Evolutionary conservation across 768 basidiomycete genomes (phyloP).

Genomic region (Podaxis sp.): DNA sequence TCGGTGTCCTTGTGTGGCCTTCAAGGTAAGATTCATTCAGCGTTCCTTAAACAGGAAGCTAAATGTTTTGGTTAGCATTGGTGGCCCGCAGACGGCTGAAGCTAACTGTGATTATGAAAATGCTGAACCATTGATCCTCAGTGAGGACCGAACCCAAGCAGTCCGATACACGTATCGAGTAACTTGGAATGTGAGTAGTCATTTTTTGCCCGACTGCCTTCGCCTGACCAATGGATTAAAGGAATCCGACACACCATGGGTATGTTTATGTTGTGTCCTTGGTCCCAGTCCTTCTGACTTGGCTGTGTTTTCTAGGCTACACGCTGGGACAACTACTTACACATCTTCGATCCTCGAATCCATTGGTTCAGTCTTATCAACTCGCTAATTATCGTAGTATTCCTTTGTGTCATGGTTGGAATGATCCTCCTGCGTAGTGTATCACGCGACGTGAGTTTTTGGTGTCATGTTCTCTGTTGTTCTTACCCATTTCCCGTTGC

Average conservation of each 20-base stretch:
- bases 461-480: conserved; percentile 17
- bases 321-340: conserved; percentile 95
- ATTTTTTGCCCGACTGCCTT: background rate
- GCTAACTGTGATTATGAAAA: conserved; percentile 51
- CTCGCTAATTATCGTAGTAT: conserved; percentile 85
- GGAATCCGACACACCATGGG: conserved; percentile 88
- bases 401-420: conserved; percentile 91
- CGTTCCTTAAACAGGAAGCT: background rate
- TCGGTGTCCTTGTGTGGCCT: conserved; percentile 88
- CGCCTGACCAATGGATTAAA: conserved; percentile 25
- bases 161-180: conserved; percentile 88
- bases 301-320: conserved; percentile 59
- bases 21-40: conserved; percentile 31
- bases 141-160: conserved; percentile 55
- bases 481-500: conserved; percentile 8
- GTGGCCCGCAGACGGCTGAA: conserved; percentile 50
- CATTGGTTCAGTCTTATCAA: conserved; percentile 97
- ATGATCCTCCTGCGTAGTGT: conserved; percentile 88
- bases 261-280: conserved; percentile 23
- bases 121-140: conserved; percentile 51
- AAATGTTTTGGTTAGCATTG: conserved; percentile 45
- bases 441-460: conserved; percentile 71
- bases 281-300: background rate
- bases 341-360: conserved; percentile 90
- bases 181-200: conserved; percentile 70